phyloP scores from a whole-genome alignment of 2,329 filamentous ascomycete species.

The Stagonosporopsis chrysanthemi region DNA sequence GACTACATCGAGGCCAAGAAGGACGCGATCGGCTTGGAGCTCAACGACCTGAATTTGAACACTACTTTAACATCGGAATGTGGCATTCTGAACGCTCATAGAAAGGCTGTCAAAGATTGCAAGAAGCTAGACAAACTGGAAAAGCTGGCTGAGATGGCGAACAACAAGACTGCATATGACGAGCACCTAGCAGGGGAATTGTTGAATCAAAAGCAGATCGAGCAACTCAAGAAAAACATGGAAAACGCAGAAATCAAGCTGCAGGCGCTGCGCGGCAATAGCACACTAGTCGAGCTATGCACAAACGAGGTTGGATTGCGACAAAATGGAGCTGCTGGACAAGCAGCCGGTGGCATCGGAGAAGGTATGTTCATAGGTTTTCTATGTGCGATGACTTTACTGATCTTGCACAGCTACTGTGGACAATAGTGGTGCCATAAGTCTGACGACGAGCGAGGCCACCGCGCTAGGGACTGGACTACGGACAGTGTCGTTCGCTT shows the following conservation, averaged over 20 bases:
- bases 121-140: conserved; percentile 30
- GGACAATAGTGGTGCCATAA: conserved; percentile 24
- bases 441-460: conserved; percentile 13
- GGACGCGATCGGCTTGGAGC: conserved; percentile 29
- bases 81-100: conserved; percentile 31
- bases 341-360: conserved; percentile 20
- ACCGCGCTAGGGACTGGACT: not conserved
- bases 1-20: conserved; percentile 31
- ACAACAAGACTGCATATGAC: conserved; percentile 30
- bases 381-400: not conserved
- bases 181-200: conserved; percentile 23
- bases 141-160: conserved; percentile 29
- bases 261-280: conserved; percentile 32
- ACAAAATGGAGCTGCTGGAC: conserved; percentile 5
- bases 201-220: conserved; percentile 34
- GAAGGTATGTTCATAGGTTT: not conserved
- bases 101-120: conserved; percentile 30
- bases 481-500: not conserved
- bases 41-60: conserved; percentile 33
- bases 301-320: not conserved
- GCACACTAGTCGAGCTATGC: conserved; percentile 37
- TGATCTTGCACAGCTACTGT: conserved; percentile 14
- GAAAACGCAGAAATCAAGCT: conserved; percentile 37
- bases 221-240: conserved; percentile 32
- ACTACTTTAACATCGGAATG: conserved; percentile 36